Percentiles rank a stretch among this genome's conserved stretches.
phyloP scores from a whole-genome alignment of 106 monocot genomes.

The Dioscorea zingiberensis region DNA sequence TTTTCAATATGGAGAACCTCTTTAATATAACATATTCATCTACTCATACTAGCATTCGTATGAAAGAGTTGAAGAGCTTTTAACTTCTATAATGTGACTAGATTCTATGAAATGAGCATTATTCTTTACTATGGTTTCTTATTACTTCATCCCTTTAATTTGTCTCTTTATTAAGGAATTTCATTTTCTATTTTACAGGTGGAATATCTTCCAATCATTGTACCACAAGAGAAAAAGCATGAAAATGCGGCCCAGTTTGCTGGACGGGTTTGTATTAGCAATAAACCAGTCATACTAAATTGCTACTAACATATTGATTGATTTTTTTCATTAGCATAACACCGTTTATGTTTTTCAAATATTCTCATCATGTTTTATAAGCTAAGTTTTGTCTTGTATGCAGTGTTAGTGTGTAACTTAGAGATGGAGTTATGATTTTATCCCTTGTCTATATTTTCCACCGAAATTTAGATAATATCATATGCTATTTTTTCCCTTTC shows the following conservation, averaged over 20 bases:
- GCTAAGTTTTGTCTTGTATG: not conserved
- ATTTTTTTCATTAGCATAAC: not conserved
- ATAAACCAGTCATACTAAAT: not conserved
- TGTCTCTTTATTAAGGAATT: not conserved
- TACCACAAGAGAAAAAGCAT: slow-evolving; percentile 52
- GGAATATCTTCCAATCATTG: slow-evolving; percentile 77
- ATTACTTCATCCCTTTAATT: not conserved
- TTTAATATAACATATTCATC: too few species aligned
- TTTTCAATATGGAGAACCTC: too few species aligned
- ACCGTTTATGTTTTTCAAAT: not conserved
- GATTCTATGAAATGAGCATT: not conserved
- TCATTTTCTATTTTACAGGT: slow-evolving; percentile 41
- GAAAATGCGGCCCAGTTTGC: slow-evolving; percentile 53
- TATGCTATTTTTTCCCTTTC: too few species aligned
- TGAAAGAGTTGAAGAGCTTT: too few species aligned
- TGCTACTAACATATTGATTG: not conserved
- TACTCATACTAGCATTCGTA: too few species aligned
- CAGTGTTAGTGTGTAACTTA: not conserved
- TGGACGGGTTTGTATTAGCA: slow-evolving; percentile 29
- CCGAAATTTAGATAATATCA: too few species aligned
- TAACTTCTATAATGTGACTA: too few species aligned
- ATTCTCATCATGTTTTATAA: not conserved
- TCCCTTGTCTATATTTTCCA: not conserved
- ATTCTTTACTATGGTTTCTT: not conserved
- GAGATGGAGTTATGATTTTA: not conserved